Conservation (phyloP, 139 green algal genomes). For the Chlamydomonas sphaeroides region DNA sequence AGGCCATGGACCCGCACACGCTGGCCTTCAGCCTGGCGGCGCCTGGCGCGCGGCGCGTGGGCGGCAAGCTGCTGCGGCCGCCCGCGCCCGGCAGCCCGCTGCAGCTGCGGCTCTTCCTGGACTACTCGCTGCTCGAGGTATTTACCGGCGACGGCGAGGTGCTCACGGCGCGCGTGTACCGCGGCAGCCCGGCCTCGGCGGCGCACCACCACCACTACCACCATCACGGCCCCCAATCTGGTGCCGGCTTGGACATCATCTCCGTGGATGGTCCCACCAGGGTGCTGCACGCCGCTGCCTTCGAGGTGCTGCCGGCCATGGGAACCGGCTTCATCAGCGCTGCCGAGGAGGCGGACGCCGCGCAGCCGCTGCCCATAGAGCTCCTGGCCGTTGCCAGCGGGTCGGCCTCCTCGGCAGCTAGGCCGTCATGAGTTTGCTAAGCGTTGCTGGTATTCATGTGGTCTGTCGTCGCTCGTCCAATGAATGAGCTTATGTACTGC, state of each 20-base stretch:
- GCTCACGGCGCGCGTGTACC: slow-evolving; percentile 84
- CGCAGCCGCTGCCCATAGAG: background rate
- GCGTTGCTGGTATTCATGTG: no score
- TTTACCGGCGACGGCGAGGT: slow-evolving; percentile 66
- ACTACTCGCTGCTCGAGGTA: slow-evolving; percentile 81
- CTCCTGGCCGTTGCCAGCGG: background rate
- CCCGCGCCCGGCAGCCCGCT: slow-evolving; percentile 53
- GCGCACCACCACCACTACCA: slow-evolving; percentile 9
- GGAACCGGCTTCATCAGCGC: background rate
- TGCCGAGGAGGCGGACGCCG: background rate
- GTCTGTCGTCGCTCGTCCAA: no score
- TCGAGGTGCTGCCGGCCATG: slow-evolving; percentile 66
- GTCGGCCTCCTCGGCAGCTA: no score
- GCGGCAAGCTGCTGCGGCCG: slow-evolving; percentile 61
- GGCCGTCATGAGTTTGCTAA: no score
- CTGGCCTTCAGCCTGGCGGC: slow-evolving; percentile 68
- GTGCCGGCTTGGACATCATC: slow-evolving; percentile 73
- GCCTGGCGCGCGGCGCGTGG: slow-evolving; percentile 61
- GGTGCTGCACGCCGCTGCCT: slow-evolving; percentile 51
- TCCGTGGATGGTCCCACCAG: slow-evolving; percentile 64
- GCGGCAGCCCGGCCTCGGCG: no score
- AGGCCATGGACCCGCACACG: slow-evolving; percentile 67
- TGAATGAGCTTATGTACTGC: no score
- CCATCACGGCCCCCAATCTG: background rate
- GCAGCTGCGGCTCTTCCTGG: slow-evolving; percentile 79